Conservation (phyloP, 352 stramenopile species). For the Phytophthora pistaciae region DNA sequence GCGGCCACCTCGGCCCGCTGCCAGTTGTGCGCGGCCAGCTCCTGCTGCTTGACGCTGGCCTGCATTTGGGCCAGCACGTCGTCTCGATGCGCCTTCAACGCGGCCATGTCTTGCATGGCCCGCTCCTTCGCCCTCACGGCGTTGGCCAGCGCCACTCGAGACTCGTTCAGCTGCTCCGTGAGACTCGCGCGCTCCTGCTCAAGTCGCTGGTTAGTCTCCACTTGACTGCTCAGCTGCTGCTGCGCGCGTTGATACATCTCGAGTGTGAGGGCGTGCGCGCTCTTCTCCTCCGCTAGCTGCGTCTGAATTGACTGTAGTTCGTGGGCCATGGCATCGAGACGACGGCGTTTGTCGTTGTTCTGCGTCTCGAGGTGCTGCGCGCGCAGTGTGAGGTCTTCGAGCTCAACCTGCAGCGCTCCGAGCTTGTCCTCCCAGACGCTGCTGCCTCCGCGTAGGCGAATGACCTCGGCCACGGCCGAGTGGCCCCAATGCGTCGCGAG, state of each 20-base stretch:
- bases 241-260: slow-evolving; percentile 17
- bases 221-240: slow-evolving; percentile 15
- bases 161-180: slow-evolving; percentile 31
- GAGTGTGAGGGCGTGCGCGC: slow-evolving; percentile 23
- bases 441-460: slow-evolving; percentile 64
- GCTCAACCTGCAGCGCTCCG: slow-evolving; percentile 64
- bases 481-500: slow-evolving; percentile 82
- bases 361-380: slow-evolving; percentile 37
- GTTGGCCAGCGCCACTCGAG: slow-evolving; percentile 42
- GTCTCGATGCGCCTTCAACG: slow-evolving; percentile 53
- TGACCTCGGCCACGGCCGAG: slow-evolving; percentile 72
- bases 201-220: slow-evolving; percentile 15
- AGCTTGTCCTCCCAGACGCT: slow-evolving; percentile 86
- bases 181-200: slow-evolving; percentile 16
- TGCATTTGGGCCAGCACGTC: slow-evolving; percentile 62
- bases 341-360: slow-evolving; percentile 37
- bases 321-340: slow-evolving; percentile 17
- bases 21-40: slow-evolving; percentile 55
- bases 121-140: slow-evolving; percentile 38
- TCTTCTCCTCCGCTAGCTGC: slow-evolving; percentile 59
- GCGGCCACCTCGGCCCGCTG: slow-evolving; percentile 65
- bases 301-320: slow-evolving; percentile 52
- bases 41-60: slow-evolving; percentile 51
- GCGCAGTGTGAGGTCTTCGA: slow-evolving; percentile 56
- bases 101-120: slow-evolving; percentile 34